A percentile compares a stretch with the other conserved stretches of the same genome.
Conservation (phyloP, 306 rosid species). For the Psophocarpus tetragonolobus region DNA sequence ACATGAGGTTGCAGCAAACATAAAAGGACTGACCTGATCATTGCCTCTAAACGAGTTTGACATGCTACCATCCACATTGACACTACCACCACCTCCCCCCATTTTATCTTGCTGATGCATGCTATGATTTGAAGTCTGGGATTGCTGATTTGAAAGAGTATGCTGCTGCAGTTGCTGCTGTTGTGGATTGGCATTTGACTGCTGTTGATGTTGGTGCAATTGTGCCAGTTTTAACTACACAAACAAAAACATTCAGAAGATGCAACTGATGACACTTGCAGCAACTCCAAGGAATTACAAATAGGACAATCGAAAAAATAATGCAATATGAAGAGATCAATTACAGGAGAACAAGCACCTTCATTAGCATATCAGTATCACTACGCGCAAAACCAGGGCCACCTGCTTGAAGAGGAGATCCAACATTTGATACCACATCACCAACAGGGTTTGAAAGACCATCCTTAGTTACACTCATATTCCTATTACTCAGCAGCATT, state of each 20-base stretch:
- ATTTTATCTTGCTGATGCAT: constrained; percentile 89
- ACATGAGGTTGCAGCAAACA: background rate
- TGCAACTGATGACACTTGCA: background rate
- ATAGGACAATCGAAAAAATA: constrained; percentile 7
- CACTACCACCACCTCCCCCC: constrained; percentile 73
- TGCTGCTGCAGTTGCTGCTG: constrained; percentile 88
- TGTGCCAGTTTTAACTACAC: constrained; percentile 86
- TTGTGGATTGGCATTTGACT: constrained; percentile 67
- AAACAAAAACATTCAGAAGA: constrained; percentile 36
- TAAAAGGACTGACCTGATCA: constrained; percentile 80
- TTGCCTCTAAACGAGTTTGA: constrained; percentile 93
- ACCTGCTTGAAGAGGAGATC: constrained; percentile 85
- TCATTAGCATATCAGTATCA: constrained; percentile 73
- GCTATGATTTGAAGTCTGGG: constrained; percentile 76
- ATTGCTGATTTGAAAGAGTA: constrained; percentile 83
- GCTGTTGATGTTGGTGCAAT: constrained; percentile 69
- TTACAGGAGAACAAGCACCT: constrained; percentile 55
- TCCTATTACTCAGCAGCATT: constrained; percentile 72
- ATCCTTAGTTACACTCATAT: constrained; percentile 66
- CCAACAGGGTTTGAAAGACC: constrained; percentile 81
- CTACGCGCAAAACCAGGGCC: constrained; percentile 75
- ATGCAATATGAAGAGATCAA: constrained; percentile 24
- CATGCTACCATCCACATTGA: constrained; percentile 81
- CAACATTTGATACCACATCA: constrained; percentile 77
- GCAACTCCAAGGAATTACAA: constrained; percentile 1